A percentile compares a stretch with the other conserved stretches of the same genome.
phyloP scores from a whole-genome alignment of 2,329 filamentous ascomycete species.

The Pseudogymnoascus pannorum region DNA sequence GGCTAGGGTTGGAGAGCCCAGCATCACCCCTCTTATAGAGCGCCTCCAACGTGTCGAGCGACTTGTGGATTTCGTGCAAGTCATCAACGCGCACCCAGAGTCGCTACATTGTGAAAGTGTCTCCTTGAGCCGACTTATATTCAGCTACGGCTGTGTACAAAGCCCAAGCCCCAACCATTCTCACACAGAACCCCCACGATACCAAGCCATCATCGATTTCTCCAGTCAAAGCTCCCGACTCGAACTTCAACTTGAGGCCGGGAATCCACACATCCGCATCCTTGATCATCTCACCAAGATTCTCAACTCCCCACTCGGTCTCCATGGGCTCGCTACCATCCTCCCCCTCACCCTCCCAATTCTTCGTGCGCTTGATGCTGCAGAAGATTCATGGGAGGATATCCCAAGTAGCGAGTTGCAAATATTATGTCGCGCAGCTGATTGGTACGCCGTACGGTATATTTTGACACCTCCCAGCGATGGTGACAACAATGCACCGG shows the following conservation, averaged over 20 bases:
- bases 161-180: conserved; percentile 15
- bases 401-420: conserved; percentile 39
- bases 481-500: conserved; percentile 15
- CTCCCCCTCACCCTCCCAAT: conserved; percentile 57
- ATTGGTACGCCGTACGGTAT: conserved; percentile 53
- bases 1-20: conserved; percentile 24
- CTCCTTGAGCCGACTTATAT: conserved; percentile 55
- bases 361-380: conserved; percentile 50
- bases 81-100: conserved; percentile 49
- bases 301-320: conserved; percentile 43
- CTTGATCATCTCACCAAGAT: conserved; percentile 50
- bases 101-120: conserved; percentile 52
- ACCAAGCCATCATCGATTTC: conserved; percentile 54
- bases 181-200: conserved; percentile 27
- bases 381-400: conserved; percentile 49
- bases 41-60: conserved; percentile 53
- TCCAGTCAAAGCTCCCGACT: conserved; percentile 39
- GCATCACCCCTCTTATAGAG: conserved; percentile 25
- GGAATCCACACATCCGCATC: conserved; percentile 62
- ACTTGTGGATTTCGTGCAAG: conserved; percentile 61
- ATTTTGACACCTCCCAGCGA: conserved; percentile 32
- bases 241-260: conserved; percentile 49
- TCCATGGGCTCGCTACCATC: conserved; percentile 47
- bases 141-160: conserved; percentile 51
- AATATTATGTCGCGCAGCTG: conserved; percentile 46